A percentile compares a stretch with the other conserved stretches of the same genome.
These are phyloP conservation scores for Pestalotiopsis sp. DNA, from an alignment of 2,329 filamentous ascomycete genomes.

Conservation along the genomic window DNA sequence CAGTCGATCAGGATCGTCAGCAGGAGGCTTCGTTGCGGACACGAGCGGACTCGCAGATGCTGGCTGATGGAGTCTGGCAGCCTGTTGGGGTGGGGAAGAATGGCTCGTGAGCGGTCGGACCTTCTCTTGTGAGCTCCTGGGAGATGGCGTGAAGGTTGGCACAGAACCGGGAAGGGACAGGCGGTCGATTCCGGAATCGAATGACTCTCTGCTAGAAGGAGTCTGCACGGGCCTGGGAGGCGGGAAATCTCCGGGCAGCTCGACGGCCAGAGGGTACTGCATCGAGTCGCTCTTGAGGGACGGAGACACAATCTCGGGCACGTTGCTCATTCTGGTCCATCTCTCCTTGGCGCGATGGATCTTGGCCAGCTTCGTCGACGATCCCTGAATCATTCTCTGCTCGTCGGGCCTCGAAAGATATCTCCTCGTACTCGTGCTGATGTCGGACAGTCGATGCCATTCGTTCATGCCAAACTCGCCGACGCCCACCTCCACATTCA, in stretches of 20 bases:
- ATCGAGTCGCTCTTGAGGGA: conserved; percentile 37
- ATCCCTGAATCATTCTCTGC: conserved; percentile 75
- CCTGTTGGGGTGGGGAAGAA: conserved; percentile 32
- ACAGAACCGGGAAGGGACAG: conserved; percentile 41
- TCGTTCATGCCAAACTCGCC: conserved; percentile 99
- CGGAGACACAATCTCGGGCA: conserved; percentile 46
- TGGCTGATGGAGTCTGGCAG: conserved; percentile 29
- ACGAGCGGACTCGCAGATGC: conserved; percentile 22
- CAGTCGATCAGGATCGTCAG: conserved; percentile 55
- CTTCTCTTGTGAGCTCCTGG: conserved; percentile 54
- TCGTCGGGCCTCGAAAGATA: conserved; percentile 78
- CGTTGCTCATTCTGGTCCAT: conserved; percentile 53
- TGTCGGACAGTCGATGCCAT: conserved; percentile 91
- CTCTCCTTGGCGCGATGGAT: conserved; percentile 77
- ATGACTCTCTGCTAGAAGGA: conserved; percentile 53
- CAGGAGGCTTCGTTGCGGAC: conserved; percentile 25
- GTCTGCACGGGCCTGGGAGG: conserved; percentile 37
- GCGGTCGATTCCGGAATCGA: conserved; percentile 58
- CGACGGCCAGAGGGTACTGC: conserved; percentile 54
- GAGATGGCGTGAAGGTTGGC: conserved; percentile 42
- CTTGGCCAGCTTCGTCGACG: conserved; percentile 80
- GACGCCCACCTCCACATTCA: conserved; percentile 97
- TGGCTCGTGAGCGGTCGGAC: conserved; percentile 37
- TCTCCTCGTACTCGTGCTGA: conserved; percentile 86
- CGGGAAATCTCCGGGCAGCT: conserved; percentile 61